Percentiles rank a stretch among this genome's conserved stretches.
These are phyloP conservation scores for Fagopyrum esculentum DNA, from an alignment of 148 eudicot genomes.

Conservation along the genomic window DNA sequence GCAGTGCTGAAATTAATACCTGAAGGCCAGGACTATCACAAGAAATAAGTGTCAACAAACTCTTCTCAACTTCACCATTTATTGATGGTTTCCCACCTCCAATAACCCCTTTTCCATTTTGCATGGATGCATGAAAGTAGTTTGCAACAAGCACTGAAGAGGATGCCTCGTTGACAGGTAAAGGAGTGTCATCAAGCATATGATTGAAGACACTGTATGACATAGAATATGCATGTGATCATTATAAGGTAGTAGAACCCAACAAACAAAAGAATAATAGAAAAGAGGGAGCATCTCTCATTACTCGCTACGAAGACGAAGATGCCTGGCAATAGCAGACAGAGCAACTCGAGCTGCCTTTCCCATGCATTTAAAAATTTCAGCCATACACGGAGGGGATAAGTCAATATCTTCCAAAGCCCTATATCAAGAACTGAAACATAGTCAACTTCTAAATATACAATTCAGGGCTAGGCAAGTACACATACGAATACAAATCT, in stretches of 20 bases:
- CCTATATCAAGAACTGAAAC: slow-evolving; percentile 40
- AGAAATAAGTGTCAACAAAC: slow-evolving; percentile 59
- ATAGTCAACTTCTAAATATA: slow-evolving; percentile 20
- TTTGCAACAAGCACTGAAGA: slow-evolving; percentile 83
- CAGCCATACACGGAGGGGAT: slow-evolving; percentile 88
- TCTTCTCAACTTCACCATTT: slow-evolving; percentile 70
- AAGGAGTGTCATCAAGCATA: slow-evolving; percentile 78
- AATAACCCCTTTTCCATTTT: slow-evolving; percentile 53
- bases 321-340: slow-evolving; percentile 77
- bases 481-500: slow-evolving; percentile 2
- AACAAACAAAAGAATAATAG: neutral
- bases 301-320: slow-evolving; percentile 85
- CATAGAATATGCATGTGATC: slow-evolving; percentile 9
- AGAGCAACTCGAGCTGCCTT: slow-evolving; percentile 78
- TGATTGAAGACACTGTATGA: slow-evolving; percentile 67
- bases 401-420: slow-evolving; percentile 77
- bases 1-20: slow-evolving; percentile 29
- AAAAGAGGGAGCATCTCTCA: slow-evolving; percentile 19
- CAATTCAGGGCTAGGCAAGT: neutral
- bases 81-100: slow-evolving; percentile 50
- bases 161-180: slow-evolving; percentile 68
- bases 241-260: slow-evolving; percentile 9
- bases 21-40: slow-evolving; percentile 81
- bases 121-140: slow-evolving; percentile 40
- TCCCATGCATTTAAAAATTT: slow-evolving; percentile 80